phyloP scores from a whole-genome alignment of 2,329 filamentous ascomycete genomes.

The Pestalotiopsis fici region DNA sequence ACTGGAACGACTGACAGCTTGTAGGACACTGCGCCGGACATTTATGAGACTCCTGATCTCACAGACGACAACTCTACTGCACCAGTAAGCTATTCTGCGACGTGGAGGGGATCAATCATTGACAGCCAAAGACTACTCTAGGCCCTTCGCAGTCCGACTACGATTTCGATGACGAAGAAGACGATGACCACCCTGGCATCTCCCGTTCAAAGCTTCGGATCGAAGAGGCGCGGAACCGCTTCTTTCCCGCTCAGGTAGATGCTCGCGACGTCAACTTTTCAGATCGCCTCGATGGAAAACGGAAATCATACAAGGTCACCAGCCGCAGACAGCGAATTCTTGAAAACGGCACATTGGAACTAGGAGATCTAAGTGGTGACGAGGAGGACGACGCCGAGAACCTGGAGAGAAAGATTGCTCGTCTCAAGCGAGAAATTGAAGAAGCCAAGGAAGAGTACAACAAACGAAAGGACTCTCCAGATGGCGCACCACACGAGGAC shows the following conservation, averaged over 20 bases:
- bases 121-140: slow-evolving; percentile 48
- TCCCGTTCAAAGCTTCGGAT: slow-evolving; percentile 76
- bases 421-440: slow-evolving; percentile 72
- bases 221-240: slow-evolving; percentile 77
- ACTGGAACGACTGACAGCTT: slow-evolving; percentile 18
- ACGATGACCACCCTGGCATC: slow-evolving; percentile 67
- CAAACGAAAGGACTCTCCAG: slow-evolving; percentile 48
- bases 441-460: slow-evolving; percentile 54
- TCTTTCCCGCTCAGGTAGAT: slow-evolving; percentile 75
- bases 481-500: slow-evolving; percentile 48
- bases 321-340: slow-evolving; percentile 66
- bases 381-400: slow-evolving; percentile 65
- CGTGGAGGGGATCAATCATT: neutral
- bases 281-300: slow-evolving; percentile 80
- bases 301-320: slow-evolving; percentile 79
- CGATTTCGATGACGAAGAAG: slow-evolving; percentile 62
- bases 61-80: slow-evolving; percentile 88
- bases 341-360: slow-evolving; percentile 64
- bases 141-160: slow-evolving; percentile 60
- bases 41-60: slow-evolving; percentile 94
- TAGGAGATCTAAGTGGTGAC: slow-evolving; percentile 71
- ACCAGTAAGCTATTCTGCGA: slow-evolving; percentile 55
- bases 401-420: slow-evolving; percentile 76
- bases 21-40: slow-evolving; percentile 88
- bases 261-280: slow-evolving; percentile 84